Conservation (phyloP, 768 basidiomycete species). For the Galerina marginata region DNA sequence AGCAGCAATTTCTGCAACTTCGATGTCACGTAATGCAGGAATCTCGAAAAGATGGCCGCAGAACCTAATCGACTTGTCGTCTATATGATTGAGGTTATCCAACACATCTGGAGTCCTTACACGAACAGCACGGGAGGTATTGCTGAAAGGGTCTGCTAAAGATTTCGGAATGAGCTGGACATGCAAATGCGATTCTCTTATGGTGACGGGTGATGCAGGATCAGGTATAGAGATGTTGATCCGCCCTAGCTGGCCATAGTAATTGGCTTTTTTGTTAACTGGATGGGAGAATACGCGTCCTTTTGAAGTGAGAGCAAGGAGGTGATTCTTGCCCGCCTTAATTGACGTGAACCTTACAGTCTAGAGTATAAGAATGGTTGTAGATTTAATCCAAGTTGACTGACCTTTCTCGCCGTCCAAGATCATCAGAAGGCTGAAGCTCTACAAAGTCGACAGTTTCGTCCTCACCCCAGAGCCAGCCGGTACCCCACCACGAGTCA, state of each 20-base stretch:
- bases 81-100: conserved; percentile 36
- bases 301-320: conserved; percentile 71
- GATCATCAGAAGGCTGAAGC: conserved; percentile 57
- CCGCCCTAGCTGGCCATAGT: conserved; percentile 84
- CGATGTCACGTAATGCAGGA: conserved; percentile 67
- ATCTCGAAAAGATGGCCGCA: conserved; percentile 78
- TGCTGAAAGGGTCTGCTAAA: conserved; percentile 54
- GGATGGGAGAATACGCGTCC: conserved; percentile 86
- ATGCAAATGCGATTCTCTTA: conserved; percentile 39
- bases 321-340: conserved; percentile 71
- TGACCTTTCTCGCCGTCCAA: conserved; percentile 74
- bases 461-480: conserved; percentile 63
- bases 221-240: conserved; percentile 61
- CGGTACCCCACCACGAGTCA: conserved; percentile 63
- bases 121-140: conserved; percentile 47
- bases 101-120: conserved; percentile 32
- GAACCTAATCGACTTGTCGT: conserved; percentile 60
- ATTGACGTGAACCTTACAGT: conserved; percentile 69
- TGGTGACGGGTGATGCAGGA: conserved; percentile 30
- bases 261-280: conserved; percentile 74
- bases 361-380: not conserved
- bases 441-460: conserved; percentile 62
- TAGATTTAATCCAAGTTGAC: conserved; percentile 16
- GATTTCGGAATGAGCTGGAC: conserved; percentile 66
- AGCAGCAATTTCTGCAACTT: conserved; percentile 72